Evolutionary conservation across 2,329 filamentous ascomycete species (phyloP), one percentile per base, ranked within the genome.

Genomic region (Tolypocladium sp.): DNA sequence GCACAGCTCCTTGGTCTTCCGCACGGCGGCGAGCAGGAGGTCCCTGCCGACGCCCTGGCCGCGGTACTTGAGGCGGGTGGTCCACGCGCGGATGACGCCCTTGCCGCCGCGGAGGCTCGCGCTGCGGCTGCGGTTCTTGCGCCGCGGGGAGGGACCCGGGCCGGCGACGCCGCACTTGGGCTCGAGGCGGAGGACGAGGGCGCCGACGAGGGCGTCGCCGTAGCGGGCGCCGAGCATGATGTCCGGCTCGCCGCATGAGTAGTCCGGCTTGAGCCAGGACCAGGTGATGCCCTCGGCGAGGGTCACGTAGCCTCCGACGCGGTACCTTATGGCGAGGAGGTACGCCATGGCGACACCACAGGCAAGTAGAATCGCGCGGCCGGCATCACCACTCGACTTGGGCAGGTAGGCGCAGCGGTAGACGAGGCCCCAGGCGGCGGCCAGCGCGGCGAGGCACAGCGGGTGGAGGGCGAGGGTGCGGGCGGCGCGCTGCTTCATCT

Each of bases 11-110:
- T 82, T 82, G 61, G 88, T 87, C 58, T 88, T 71, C 59, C 80
- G 79, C 2, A 92, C 85, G 2, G 89, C 90, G 65, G 90, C 88
- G 64, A 88, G 82, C 55, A 96, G 77, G 66, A 96, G 74, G 38
- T 86, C 87, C 46, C 77, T 80, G 3, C 91, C 92, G 30, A 95
- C 78, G 0, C 91, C 91, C 62, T 84, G 83, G 38, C 83, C 79
- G 33, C 92, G 82, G 71, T 91, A 91, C 64, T 80, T 79, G 56
- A 86, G 74, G 68, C 81, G 80, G 2, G 91, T 90, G 2, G 91
- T 93, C 91, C 92, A 96, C 1, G 89, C 91, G 35, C 89, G 83
- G 59, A 96, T 87, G 55, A 91, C 77, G 10, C 87, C 89, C 62
- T 82, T 82, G 57, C 87, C 88, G 41, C 86, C 84, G 63, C 77